Evolutionary conservation across 306 rosid genomes (phyloP).

Genomic region (Rosa rugosa): DNA sequence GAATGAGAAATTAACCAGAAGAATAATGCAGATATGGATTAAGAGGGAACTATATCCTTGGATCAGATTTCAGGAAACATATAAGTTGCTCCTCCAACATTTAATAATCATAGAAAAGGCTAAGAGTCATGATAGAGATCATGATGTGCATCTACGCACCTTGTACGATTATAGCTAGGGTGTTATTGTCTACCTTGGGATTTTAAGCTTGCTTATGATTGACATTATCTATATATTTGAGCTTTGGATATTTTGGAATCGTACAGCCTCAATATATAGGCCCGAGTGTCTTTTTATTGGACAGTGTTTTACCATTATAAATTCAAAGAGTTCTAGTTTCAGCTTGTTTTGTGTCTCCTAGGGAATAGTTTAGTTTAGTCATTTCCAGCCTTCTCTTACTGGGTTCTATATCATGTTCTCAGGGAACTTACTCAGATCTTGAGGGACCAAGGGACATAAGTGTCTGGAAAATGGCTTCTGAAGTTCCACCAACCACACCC

Average conservation of each 20-base stretch:
- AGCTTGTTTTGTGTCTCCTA: constrained; percentile 3
- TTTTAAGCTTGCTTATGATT: background rate
- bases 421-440: constrained; percentile 76
- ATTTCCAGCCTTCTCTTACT: background rate
- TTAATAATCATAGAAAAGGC: background rate
- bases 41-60: background rate
- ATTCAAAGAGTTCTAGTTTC: background rate
- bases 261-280: background rate
- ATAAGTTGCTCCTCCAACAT: background rate
- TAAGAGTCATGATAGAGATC: background rate
- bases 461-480: constrained; percentile 76
- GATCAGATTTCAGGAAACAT: background rate
- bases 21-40: background rate
- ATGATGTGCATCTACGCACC: background rate
- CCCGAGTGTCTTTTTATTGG: background rate
- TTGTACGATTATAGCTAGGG: background rate
- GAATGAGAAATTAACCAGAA: background rate
- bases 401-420: background rate
- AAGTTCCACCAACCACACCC: constrained; percentile 79
- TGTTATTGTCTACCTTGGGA: background rate
- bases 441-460: constrained; percentile 87
- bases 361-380: background rate
- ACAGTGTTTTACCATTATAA: background rate
- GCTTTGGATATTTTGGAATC: background rate
- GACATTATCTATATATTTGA: background rate